Conservation (phyloP, 257 asterid species). For the Scutellaria minor region DNA sequence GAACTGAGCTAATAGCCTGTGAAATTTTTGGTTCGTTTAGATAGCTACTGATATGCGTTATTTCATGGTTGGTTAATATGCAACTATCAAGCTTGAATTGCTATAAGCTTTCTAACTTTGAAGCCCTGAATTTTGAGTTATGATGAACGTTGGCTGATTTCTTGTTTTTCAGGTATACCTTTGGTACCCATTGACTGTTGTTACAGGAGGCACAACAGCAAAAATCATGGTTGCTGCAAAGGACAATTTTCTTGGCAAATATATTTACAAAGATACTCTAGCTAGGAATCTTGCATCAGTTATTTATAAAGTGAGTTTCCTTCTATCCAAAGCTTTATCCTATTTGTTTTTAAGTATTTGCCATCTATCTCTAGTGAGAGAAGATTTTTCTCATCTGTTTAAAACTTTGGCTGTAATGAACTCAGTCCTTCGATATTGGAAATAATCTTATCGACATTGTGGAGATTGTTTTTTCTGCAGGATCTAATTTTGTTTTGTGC, state of each 20-base stretch:
- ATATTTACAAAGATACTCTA: conserved; percentile 91
- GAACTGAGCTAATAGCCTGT: no score
- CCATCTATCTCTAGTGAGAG: no score
- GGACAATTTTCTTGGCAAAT: conserved; percentile 90
- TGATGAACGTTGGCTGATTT: conserved; percentile 20
- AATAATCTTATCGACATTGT: background rate
- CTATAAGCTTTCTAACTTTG: background rate
- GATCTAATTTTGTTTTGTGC: background rate
- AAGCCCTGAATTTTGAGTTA: conserved; percentile 20
- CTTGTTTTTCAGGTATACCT: conserved; percentile 72
- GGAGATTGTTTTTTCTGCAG: background rate
- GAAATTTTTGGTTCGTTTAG: no score
- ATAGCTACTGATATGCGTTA: no score
- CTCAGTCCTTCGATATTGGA: background rate
- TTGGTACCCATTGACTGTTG: conserved; percentile 93
- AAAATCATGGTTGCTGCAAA: conserved; percentile 97
- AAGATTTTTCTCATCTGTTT: background rate
- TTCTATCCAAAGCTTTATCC: background rate
- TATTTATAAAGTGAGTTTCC: conserved; percentile 69
- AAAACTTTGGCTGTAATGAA: background rate
- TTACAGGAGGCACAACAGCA: conserved; percentile 96
- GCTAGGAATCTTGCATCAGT: conserved; percentile 95
- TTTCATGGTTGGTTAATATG: no score
- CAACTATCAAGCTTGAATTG: no score
- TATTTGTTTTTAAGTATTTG: conserved; percentile 5